Percentiles rank a stretch among this genome's conserved stretches.
Evolutionary conservation across 768 basidiomycete species (phyloP).

Genomic region (Russula dissimulans): DNA sequence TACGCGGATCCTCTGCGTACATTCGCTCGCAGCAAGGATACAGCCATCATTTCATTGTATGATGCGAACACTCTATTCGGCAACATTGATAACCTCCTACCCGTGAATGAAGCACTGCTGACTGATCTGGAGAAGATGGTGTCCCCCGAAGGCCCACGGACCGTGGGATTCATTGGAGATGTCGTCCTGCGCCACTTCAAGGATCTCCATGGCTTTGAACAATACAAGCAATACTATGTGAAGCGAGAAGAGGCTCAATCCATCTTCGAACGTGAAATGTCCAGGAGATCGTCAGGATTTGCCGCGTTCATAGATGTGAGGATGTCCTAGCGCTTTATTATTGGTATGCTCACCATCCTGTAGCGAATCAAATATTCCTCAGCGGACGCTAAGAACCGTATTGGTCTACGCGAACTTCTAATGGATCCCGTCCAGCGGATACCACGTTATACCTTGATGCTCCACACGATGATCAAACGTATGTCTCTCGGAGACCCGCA

Average conservation of each 20-base stretch:
- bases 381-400: constrained; percentile 63
- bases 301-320: constrained; percentile 80
- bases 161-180: constrained; percentile 67
- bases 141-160: constrained; percentile 44
- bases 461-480: constrained; percentile 86
- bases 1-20: constrained; percentile 88
- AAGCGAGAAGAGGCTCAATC: constrained; percentile 89
- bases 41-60: constrained; percentile 79
- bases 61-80: constrained; percentile 92
- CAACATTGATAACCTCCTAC: constrained; percentile 83
- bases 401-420: constrained; percentile 82
- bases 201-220: constrained; percentile 74
- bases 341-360: not conserved
- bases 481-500: constrained; percentile 75
- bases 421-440: constrained; percentile 97
- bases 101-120: constrained; percentile 84
- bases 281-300: constrained; percentile 75
- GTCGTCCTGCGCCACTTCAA: constrained; percentile 83
- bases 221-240: constrained; percentile 84
- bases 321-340: constrained; percentile 9
- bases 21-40: constrained; percentile 77
- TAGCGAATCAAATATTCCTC: constrained; percentile 84
- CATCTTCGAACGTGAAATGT: constrained; percentile 77
- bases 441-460: constrained; percentile 87
- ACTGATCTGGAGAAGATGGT: constrained; percentile 74